These are phyloP conservation scores for Xylaria cubensis DNA, from an alignment of 495 filamentous ascomycete species.

Conservation along the genomic window DNA sequence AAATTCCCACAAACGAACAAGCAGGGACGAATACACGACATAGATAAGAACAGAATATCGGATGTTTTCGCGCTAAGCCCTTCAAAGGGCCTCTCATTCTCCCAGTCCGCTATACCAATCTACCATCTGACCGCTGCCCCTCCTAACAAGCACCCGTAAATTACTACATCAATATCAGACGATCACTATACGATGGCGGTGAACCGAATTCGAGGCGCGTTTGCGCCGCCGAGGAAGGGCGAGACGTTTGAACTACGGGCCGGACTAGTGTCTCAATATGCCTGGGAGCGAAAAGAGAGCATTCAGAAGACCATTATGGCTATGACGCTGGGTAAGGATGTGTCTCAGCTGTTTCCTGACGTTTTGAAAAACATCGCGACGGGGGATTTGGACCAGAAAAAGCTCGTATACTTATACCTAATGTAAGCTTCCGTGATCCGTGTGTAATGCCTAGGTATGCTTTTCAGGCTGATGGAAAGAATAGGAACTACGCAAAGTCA, in stretches of 20 bases:
- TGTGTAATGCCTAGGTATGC: not conserved
- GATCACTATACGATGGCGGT: constrained; percentile 72
- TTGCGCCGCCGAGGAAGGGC: constrained; percentile 89
- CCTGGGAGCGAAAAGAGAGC: constrained; percentile 97
- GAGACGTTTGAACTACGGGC: constrained; percentile 98
- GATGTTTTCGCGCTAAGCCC: constrained; percentile 32
- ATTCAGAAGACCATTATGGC: constrained; percentile 99
- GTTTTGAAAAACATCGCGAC: constrained; percentile 99
- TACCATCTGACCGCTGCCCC: not conserved
- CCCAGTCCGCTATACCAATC: constrained; percentile 15
- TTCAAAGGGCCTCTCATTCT: constrained; percentile 33
- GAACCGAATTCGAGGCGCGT: constrained; percentile 93
- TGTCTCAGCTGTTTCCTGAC: constrained; percentile 96
- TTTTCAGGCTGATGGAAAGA: constrained; percentile 30
- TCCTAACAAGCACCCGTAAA: not conserved
- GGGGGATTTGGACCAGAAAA: constrained; percentile 95
- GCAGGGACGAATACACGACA: not conserved
- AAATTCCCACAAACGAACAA: not conserved
- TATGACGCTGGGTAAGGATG: constrained; percentile 99
- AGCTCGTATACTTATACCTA: constrained; percentile 97
- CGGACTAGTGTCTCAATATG: constrained; percentile 98
- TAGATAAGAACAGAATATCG: constrained; percentile 15
- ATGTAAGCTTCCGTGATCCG: constrained; percentile 68
- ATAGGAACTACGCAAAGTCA: constrained; percentile 99
- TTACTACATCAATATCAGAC: constrained; percentile 8